A percentile compares a stretch with the other conserved stretches of the same genome.
These are phyloP conservation scores for Trichoderma afroharzianum DNA, from an alignment of 2,329 filamentous ascomycete genomes.

Conservation along the genomic window DNA sequence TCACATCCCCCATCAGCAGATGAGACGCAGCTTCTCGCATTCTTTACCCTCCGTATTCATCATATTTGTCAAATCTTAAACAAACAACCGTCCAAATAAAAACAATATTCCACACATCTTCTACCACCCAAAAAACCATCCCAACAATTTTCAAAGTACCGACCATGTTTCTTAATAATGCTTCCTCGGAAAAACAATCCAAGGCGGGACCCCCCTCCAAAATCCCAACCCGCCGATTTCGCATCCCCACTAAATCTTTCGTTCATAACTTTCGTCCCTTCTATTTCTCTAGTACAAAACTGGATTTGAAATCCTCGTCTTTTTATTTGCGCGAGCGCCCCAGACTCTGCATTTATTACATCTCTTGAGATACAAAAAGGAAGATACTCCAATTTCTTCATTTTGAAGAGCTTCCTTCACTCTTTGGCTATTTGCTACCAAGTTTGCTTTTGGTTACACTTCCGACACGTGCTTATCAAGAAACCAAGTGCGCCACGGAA, in stretches of 20 bases:
- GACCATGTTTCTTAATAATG: background rate
- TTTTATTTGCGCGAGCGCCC: slow-evolving; percentile 28
- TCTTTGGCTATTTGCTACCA: background rate
- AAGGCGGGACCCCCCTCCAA: background rate
- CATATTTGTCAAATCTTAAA: background rate
- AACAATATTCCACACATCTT: background rate
- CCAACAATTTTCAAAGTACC: background rate
- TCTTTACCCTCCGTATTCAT: background rate
- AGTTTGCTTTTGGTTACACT: background rate
- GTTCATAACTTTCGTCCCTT: background rate
- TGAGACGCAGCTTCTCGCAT: background rate
- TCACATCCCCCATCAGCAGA: background rate
- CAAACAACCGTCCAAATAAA: background rate
- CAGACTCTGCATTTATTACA: background rate
- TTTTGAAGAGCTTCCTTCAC: background rate
- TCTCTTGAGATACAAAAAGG: background rate
- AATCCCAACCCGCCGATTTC: slow-evolving; percentile 7
- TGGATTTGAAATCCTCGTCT: slow-evolving; percentile 33
- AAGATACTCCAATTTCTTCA: background rate
- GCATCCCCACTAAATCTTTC: slow-evolving; percentile 4
- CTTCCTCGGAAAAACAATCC: background rate
- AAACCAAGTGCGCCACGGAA: slow-evolving; percentile 1
- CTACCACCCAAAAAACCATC: background rate
- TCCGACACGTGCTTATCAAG: slow-evolving; percentile 11
- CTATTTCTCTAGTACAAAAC: background rate